Percentiles rank a stretch among this genome's conserved stretches.
Conservation (phyloP, 805 yeast species). For the Danielia reshetovae region DNA sequence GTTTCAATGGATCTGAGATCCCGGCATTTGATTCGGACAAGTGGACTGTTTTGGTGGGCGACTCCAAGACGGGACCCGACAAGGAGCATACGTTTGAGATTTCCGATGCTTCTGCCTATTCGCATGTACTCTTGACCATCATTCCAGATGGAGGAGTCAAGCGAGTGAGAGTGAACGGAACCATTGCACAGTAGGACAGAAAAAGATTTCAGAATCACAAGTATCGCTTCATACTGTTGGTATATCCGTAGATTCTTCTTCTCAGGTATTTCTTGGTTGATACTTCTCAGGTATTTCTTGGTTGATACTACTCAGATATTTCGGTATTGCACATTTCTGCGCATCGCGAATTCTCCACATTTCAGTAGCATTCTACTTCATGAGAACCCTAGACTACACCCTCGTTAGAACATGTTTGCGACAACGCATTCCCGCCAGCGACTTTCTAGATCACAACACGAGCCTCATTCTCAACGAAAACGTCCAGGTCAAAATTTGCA, state of each 20-base stretch:
- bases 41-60: constrained; percentile 67
- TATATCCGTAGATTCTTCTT: too few relatives aligned
- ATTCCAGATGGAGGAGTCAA: constrained; percentile 98
- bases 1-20: constrained; percentile 32
- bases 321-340: too few relatives aligned
- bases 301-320: too few relatives aligned
- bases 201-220: too few relatives aligned
- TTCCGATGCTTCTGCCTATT: constrained; percentile 29
- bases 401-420: constrained; percentile 9
- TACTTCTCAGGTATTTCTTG: too few relatives aligned
- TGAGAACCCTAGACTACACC: neutral
- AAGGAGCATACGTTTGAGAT: constrained; percentile 61
- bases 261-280: too few relatives aligned
- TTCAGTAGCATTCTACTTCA: too few relatives aligned
- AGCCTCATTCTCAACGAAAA: constrained; percentile 10
- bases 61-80: constrained; percentile 79
- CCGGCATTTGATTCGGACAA: constrained; percentile 40
- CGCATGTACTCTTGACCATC: constrained; percentile 76
- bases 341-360: neutral
- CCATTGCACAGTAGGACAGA: too few relatives aligned
- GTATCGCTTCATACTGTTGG: too few relatives aligned
- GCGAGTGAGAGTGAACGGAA: constrained; percentile 81
- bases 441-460: constrained; percentile 12
- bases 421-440: constrained; percentile 18
- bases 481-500: constrained; percentile 19